Base-by-base conservation (phyloP, 192 early-diverging fungal species). In the Umbelopsis sp. region DNA sequence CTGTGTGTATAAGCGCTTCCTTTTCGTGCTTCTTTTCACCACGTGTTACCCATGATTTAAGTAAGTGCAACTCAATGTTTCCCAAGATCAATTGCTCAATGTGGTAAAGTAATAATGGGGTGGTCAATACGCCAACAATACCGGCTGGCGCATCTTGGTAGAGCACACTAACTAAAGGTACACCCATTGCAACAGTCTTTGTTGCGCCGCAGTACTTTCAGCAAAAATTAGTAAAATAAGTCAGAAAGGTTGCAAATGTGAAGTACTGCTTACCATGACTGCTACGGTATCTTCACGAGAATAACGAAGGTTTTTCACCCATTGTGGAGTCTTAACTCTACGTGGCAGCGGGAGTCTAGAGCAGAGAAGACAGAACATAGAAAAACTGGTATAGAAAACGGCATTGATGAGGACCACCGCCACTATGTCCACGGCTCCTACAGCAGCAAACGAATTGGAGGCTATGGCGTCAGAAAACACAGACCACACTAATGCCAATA, bases 171-270 rank as follows among this genome's bases (percentile, higher is more conserved):
- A 92, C 91, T 58, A 92, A 81, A 2, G 91, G 91, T 18, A 92
- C 88, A 20, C 91, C 91, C 78, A 92, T 84, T 0, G 91, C 88
- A 21, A 92, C 88, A 2, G 91, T 90, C 69, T 92, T 92, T 2
- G 91, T 92, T 3, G 88, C 88, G 13, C 85, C 91, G 73, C 89
- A 90, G 72, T 86, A 90, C 76, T 78, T 50, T 13, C n/a, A 46
- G 23, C 13, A 33, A 25, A 45, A 21, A 45, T 10, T 25, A 66
- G 50, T 41, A 71, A 21, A 47, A 18, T 12, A 30, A 30, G 3
- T 3, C 3, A 30, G 27, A 3, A 30, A 30, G 27, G 3, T 30
- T 30, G 27, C 27, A 30, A 3, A 30, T 30, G 3, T 30, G 27
- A 30, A 30, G 27, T 3, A 10, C 15, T 8, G 50, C 52, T 66